These are phyloP conservation scores for Penicillium longicatenatum DNA, from an alignment of 495 filamentous ascomycete species.

Conservation along the genomic window DNA sequence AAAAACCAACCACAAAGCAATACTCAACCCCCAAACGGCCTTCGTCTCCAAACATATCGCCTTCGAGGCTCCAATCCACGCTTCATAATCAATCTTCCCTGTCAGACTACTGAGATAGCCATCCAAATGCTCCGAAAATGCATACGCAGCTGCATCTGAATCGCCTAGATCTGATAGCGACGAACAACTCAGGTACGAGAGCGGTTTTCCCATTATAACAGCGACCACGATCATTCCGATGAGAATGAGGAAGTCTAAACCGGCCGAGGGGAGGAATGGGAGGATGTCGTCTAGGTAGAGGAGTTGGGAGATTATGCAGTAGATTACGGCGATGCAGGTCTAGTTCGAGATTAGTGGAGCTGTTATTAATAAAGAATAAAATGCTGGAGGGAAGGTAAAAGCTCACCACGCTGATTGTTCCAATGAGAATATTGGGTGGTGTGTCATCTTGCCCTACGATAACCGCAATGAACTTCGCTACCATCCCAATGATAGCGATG, in stretches of 20 bases:
- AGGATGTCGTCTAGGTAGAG: conserved; percentile 77
- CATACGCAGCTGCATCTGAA: conserved; percentile 42
- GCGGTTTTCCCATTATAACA: conserved; percentile 75
- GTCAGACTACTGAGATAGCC: conserved; percentile 41
- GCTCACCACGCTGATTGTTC: conserved; percentile 77
- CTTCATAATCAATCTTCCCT: conserved; percentile 51
- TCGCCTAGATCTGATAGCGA: conserved; percentile 45
- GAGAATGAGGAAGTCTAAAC: conserved; percentile 66
- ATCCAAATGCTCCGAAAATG: conserved; percentile 46
- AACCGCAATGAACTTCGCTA: conserved; percentile 78
- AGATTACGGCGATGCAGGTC: conserved; percentile 76
- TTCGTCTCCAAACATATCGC: conserved; percentile 83
- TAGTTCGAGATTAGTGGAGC: conserved; percentile 30
- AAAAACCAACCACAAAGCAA: conserved; percentile 66
- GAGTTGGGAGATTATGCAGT: conserved; percentile 71
- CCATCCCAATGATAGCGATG: conserved; percentile 78
- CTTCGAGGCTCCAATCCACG: conserved; percentile 67
- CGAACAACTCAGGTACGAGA: conserved; percentile 75
- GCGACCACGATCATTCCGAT: conserved; percentile 72
- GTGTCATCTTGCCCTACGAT: conserved; percentile 65
- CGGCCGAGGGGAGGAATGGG: conserved; percentile 66
- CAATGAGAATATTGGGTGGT: conserved; percentile 73
- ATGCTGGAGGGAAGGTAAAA: too few relatives aligned
- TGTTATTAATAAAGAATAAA: too few relatives aligned
- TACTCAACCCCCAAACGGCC: conserved; percentile 84